phyloP scores from a whole-genome alignment of 2,329 filamentous ascomycete species.

The Coniella vitis region DNA sequence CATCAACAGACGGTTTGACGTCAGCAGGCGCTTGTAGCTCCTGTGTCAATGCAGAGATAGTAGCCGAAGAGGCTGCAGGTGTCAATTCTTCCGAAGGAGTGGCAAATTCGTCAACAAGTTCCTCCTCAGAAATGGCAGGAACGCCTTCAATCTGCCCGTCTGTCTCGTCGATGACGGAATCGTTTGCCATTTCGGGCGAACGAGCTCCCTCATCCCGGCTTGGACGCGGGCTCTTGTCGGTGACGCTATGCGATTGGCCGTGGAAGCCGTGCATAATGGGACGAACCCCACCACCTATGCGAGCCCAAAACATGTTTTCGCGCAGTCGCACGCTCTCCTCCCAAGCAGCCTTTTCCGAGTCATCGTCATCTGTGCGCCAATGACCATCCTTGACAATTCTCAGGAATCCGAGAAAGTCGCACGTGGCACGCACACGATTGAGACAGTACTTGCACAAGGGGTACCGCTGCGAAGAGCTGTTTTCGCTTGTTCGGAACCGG shows the following conservation, averaged over 20 bases:
- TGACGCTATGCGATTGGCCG: constrained; percentile 18
- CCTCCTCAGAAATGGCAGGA: not conserved
- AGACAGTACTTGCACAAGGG: constrained; percentile 87
- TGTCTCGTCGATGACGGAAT: not conserved
- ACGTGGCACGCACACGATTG: constrained; percentile 74
- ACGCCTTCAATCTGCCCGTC: not conserved
- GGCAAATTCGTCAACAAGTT: constrained; percentile 7
- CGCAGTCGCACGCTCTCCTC: constrained; percentile 85
- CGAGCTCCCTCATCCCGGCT: constrained; percentile 17
- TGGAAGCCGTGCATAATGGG: constrained; percentile 42
- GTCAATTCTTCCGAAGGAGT: constrained; percentile 8
- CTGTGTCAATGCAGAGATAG: not conserved
- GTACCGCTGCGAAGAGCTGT: constrained; percentile 79
- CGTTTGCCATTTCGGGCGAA: not conserved
- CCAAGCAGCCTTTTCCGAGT: constrained; percentile 84
- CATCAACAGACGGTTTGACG: not conserved
- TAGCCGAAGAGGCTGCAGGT: not conserved
- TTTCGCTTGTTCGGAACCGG: constrained; percentile 83
- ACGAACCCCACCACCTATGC: constrained; percentile 85
- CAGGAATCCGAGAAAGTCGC: constrained; percentile 88
- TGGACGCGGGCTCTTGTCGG: constrained; percentile 20
- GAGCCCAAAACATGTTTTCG: constrained; percentile 96
- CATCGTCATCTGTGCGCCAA: constrained; percentile 75
- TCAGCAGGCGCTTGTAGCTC: constrained; percentile 1
- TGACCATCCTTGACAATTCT: constrained; percentile 89